Base-by-base conservation (phyloP, 177 flowering plant genomes). In the Tripterygium wilfordii region DNA sequence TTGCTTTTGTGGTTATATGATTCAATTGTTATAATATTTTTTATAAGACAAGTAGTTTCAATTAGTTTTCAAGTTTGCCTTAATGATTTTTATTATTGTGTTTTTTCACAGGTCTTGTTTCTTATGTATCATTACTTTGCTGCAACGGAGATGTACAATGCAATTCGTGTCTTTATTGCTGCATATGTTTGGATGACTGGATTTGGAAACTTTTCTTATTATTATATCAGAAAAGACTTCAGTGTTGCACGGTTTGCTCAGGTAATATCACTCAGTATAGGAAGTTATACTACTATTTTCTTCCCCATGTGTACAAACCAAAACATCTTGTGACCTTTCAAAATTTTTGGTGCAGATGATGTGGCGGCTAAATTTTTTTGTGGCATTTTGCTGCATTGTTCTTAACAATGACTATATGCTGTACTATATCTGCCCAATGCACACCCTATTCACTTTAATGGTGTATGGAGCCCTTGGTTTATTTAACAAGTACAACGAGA, bases 141-240 rank as follows among this genome's bases (percentile, higher is more conserved):
- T 60, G 99, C 99, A 31, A 57, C 83, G 20, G 99, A 92, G 76
- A 89, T 86, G 43, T 92, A 92, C 68, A 89, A 86, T 69, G 99
- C 97, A 35, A 89, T 92, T 44, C 94, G 99, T 37, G 61, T 92
- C 46, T 92, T 92, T 55, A 92, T 92, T 71, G 97, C 99, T 50
- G 97, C 97, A 53, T 92, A 89, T 72, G 98, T 92, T 36, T 92
- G 97, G 98, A 86, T 92, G 98, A 92, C 97, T 57, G 99, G 99
- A 50, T 92, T 86, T 68, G 97, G 99, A 15, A 92, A 92, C 75
- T 92, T 92, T 61, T 92, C 97, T 21, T 92, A 92, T 57, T 92
- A 92, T 65, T 92, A 89, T 62, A 79, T 92, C 45, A 70, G 91
- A 39, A 89, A 92, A 61, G 99, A 92, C 72, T 89, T 89, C 58